These are phyloP conservation scores for Amanita subjunquillea DNA, from an alignment of 768 basidiomycete species.

Conservation along the genomic window DNA sequence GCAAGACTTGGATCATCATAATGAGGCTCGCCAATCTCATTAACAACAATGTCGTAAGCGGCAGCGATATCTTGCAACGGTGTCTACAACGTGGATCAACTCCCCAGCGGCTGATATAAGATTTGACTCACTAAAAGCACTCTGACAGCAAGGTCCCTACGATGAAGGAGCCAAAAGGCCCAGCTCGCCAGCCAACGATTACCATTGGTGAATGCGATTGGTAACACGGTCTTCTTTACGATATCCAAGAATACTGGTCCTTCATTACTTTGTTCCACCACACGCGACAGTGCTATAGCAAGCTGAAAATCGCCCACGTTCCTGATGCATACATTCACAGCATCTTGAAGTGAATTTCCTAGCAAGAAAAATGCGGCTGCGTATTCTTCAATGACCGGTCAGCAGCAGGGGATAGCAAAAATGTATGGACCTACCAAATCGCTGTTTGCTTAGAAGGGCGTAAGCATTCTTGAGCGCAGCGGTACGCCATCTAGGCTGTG, in stretches of 20 bases:
- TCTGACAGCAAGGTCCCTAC: constrained; percentile 83
- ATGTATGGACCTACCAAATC: constrained; percentile 58
- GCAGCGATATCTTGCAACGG: constrained; percentile 67
- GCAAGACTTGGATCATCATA: constrained; percentile 94
- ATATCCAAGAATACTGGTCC: constrained; percentile 69
- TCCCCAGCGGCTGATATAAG: neutral
- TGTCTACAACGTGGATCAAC: constrained; percentile 32
- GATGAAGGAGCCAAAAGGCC: constrained; percentile 92
- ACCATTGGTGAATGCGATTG: constrained; percentile 75
- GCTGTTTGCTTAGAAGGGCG: constrained; percentile 79
- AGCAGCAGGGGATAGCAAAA: constrained; percentile 2
- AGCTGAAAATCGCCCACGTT: constrained; percentile 88
- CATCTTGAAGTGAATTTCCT: constrained; percentile 81
- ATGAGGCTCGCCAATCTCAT: constrained; percentile 71
- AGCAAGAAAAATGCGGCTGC: constrained; percentile 98
- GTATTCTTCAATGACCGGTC: constrained; percentile 53
- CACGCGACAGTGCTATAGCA: constrained; percentile 77
- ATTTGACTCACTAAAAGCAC: constrained; percentile 63
- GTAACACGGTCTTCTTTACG: constrained; percentile 66
- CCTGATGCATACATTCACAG: constrained; percentile 81
- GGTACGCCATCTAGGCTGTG: constrained; percentile 73
- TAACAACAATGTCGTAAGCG: constrained; percentile 40
- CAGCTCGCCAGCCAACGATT: constrained; percentile 93
- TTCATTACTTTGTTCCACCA: constrained; percentile 73
- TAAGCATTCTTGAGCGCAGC: constrained; percentile 97